phyloP scores from a whole-genome alignment of 108 stramenopile species.

The Nitzschia sp. region DNA sequence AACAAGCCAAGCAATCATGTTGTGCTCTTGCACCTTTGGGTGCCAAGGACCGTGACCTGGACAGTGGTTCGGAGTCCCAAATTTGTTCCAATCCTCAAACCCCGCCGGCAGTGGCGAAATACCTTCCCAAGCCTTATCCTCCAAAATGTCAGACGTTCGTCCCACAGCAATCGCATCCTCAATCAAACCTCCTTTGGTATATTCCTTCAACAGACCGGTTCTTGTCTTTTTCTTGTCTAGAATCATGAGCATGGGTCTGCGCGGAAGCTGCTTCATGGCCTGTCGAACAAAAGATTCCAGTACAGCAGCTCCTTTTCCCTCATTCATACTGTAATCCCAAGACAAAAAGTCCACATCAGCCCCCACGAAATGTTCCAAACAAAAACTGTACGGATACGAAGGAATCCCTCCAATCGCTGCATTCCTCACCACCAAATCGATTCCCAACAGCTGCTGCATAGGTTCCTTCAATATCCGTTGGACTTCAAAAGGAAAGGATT shows the following conservation, averaged over 20 bases:
- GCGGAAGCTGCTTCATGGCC: conserved; percentile 38
- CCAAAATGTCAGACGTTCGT: conserved; percentile 45
- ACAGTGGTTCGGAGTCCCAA: conserved; percentile 70
- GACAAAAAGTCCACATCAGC: conserved; percentile 63
- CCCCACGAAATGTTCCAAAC: conserved; percentile 74
- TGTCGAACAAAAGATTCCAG: conserved; percentile 81
- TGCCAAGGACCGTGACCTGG: conserved; percentile 85
- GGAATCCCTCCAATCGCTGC: conserved; percentile 87
- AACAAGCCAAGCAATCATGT: conserved; percentile 75
- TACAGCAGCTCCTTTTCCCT: conserved; percentile 48
- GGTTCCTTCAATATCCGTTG: conserved; percentile 50
- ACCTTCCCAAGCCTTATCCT: conserved; percentile 28
- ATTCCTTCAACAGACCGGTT: conserved; percentile 49
- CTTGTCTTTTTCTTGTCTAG: conserved; percentile 58
- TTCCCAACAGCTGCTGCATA: conserved; percentile 36
- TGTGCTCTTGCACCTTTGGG: conserved; percentile 78
- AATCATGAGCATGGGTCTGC: conserved; percentile 71
- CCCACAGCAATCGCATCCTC: conserved; percentile 62
- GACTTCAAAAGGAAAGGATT: conserved; percentile 77
- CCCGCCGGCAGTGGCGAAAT: conserved; percentile 55
- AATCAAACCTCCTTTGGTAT: conserved; percentile 54
- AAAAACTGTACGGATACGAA: conserved; percentile 87
- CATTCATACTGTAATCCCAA: conserved; percentile 91
- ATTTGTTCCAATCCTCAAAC: conserved; percentile 78
- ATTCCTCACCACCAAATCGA: conserved; percentile 66